A percentile compares a stretch with the other conserved stretches of the same genome.
These are phyloP conservation scores for Flueggea neowawraea DNA, from an alignment of 441 rosid species.

Conservation along the genomic window DNA sequence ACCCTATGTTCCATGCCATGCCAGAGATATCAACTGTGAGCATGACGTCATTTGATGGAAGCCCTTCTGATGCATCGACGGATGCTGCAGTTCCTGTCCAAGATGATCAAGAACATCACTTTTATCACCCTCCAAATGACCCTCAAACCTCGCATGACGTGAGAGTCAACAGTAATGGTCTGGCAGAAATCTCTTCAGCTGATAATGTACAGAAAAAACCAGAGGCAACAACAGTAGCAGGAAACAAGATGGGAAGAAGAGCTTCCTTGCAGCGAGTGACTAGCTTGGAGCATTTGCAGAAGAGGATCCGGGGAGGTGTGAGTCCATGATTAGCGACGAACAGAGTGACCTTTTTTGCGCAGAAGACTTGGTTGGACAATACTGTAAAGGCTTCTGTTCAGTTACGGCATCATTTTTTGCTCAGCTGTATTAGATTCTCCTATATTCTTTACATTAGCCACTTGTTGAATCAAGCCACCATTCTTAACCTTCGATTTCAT, in stretches of 20 bases:
- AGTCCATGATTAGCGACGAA: slow-evolving; percentile 27
- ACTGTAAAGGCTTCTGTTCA: too few species aligned
- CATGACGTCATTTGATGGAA: slow-evolving; percentile 38
- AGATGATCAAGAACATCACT: slow-evolving; percentile 36
- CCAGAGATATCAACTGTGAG: slow-evolving; percentile 47
- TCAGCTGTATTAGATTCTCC: too few species aligned
- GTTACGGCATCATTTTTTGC: too few species aligned
- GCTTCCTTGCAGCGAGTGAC: slow-evolving; percentile 79
- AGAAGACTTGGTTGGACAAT: too few species aligned
- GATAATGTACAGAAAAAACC: slow-evolving; percentile 31
- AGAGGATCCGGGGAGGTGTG: slow-evolving; percentile 51
- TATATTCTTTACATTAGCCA: too few species aligned
- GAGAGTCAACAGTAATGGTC: slow-evolving; percentile 33
- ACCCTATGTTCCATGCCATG: slow-evolving; percentile 43
- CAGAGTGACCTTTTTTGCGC: slow-evolving; percentile 6
- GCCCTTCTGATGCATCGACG: slow-evolving; percentile 50
- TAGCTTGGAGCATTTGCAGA: slow-evolving; percentile 92
- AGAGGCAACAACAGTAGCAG: slow-evolving; percentile 18
- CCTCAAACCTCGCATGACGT: slow-evolving; percentile 26
- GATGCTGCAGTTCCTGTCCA: slow-evolving; percentile 56
- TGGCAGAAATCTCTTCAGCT: slow-evolving; percentile 44
- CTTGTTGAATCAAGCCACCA: too few species aligned
- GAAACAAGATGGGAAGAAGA: slow-evolving; percentile 58
- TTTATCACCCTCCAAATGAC: slow-evolving; percentile 30
- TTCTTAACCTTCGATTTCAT: too few species aligned